phyloP scores from a whole-genome alignment of 257 asterid species.

The Catharanthus roseus region DNA sequence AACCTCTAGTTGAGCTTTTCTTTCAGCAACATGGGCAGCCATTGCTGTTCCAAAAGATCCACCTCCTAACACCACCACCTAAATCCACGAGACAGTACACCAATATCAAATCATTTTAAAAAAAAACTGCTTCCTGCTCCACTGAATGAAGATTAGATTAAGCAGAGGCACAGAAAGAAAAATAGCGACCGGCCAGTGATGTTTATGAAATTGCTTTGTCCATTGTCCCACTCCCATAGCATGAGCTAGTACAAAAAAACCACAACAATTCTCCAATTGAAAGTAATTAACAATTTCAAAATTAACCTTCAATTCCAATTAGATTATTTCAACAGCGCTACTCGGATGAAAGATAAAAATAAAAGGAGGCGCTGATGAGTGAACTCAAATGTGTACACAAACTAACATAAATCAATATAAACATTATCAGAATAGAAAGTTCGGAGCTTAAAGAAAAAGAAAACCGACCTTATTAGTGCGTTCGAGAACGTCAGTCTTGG shows the following conservation, averaged over 20 bases:
- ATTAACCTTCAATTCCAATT: not conserved
- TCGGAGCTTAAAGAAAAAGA: not conserved
- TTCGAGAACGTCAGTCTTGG: conserved; percentile 81
- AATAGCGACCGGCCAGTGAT: not conserved
- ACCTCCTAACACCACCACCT: conserved; percentile 96
- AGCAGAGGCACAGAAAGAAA: not conserved
- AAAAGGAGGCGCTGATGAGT: too few species aligned
- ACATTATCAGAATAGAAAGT: not conserved
- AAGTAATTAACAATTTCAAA: not conserved
- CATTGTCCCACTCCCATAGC: not conserved
- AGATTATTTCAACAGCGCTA: not conserved
- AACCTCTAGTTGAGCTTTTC: conserved; percentile 64
- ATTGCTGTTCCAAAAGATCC: conserved; percentile 97
- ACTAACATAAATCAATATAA: not conserved
- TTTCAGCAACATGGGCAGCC: conserved; percentile 86
- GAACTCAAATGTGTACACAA: not conserved
- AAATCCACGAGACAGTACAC: conserved; percentile 17
- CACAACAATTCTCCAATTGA: not conserved
- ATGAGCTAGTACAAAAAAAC: too few species aligned
- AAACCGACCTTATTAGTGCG: conserved; percentile 71
- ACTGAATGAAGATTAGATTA: not conserved
- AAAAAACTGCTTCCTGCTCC: not conserved
- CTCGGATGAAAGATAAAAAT: not conserved
- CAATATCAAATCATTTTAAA: conserved; percentile 1
- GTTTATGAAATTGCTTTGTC: not conserved